Conservation (phyloP, 2,329 filamentous ascomycete species). For the Monilinia fructicola region DNA sequence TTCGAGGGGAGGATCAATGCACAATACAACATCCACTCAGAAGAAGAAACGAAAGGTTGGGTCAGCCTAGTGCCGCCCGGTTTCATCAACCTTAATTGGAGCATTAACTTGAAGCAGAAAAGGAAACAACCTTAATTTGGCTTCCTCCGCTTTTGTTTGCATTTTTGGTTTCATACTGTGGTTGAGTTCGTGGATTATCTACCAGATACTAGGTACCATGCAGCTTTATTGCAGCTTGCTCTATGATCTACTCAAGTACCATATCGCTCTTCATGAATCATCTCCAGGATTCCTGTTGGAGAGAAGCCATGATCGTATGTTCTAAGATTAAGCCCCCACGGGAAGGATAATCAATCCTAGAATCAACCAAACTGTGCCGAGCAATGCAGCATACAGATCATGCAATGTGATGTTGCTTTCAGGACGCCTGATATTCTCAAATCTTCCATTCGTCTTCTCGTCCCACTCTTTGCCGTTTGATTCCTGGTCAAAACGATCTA, state of each 20-base stretch:
- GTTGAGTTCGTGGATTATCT: too few species aligned
- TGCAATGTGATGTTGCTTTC: not conserved
- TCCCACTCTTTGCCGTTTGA: not conserved
- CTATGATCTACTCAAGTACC: not conserved
- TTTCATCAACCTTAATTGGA: not conserved
- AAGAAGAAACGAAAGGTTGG: not conserved
- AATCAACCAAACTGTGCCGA: not conserved
- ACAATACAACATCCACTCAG: not conserved
- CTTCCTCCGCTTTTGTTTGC: not conserved
- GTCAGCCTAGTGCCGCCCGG: too few species aligned
- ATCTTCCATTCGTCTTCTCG: not conserved
- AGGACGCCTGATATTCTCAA: not conserved
- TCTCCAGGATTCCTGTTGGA: not conserved
- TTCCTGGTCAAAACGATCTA: not conserved
- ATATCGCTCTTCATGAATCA: not conserved
- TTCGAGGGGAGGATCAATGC: constrained; percentile 16
- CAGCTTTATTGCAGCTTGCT: too few species aligned
- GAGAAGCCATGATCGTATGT: not conserved
- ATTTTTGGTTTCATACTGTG: not conserved
- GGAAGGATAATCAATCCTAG: too few species aligned
- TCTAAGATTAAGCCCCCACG: not conserved
- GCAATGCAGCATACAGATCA: not conserved
- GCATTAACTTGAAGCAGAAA: constrained; percentile 4
- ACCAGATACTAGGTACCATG: too few species aligned
- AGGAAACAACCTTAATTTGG: not conserved